These are phyloP conservation scores for Chimonanthus salicifolius DNA, from an alignment of 164 flowering plant species.

Conservation along the genomic window DNA sequence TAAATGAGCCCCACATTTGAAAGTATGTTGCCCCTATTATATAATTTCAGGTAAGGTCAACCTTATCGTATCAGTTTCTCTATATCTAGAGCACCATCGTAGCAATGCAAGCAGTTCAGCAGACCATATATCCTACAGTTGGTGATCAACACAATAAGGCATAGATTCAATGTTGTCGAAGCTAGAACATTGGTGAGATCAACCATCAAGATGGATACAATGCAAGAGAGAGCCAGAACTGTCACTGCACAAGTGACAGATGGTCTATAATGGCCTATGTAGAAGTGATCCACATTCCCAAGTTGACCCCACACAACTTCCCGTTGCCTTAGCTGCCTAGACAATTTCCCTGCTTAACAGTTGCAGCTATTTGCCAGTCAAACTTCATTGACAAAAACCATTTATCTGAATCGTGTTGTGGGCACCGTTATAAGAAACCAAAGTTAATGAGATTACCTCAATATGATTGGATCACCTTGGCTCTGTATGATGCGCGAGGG, in stretches of 20 bases:
- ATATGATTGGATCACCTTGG: not conserved
- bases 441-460: not conserved
- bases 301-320: not conserved
- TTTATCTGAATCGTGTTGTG: not conserved
- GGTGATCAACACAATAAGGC: no score
- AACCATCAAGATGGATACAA: not conserved
- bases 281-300: not conserved
- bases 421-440: not conserved
- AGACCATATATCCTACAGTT: not conserved
- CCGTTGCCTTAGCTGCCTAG: not conserved
- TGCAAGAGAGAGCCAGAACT: not conserved
- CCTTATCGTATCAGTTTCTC: no score
- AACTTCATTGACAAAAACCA: not conserved
- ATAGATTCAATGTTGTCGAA: no score
- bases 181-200: not conserved
- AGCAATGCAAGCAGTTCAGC: not conserved
- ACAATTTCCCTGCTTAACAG: not conserved
- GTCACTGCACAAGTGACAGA: not conserved
- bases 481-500: slow-evolving; percentile 27
- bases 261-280: not conserved
- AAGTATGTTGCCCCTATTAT: no score
- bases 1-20: no score
- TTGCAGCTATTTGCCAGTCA: not conserved
- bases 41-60: no score
- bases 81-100: no score